Evolutionary conservation across 192 early-diverging fungal genomes (phyloP), one percentile per base, ranked within the genome.

Genomic region (Entomortierella beljakovae): DNA sequence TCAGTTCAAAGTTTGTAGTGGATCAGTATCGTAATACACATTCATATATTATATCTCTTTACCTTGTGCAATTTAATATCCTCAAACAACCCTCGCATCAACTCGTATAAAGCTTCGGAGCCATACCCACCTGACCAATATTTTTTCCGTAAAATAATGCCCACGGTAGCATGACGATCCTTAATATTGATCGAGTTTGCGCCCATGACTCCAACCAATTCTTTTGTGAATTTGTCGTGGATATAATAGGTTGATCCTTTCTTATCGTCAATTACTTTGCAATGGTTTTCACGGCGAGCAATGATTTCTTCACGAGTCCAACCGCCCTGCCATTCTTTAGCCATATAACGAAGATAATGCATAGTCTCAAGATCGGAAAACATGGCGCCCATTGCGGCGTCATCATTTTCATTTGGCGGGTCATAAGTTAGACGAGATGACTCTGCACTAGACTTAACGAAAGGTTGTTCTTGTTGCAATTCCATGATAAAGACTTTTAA

Each of bases 11-110:
- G 10, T 43, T 43, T 18, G 8, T 43, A 18, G 18, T 43, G 50
- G 6, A 23, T n/a, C n/a, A n/a, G n/a, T n/a, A n/a, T n/a, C n/a
- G n/a, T n/a, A n/a, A n/a, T n/a, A n/a, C n/a, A n/a, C n/a, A n/a
- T n/a, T n/a, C n/a, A n/a, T n/a, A n/a, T n/a, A n/a, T n/a, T n/a
- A n/a, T n/a, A n/a, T n/a, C n/a, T n/a, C n/a, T n/a, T 55, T 77
- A 79, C 75, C 75, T 79, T 79, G 54, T 79, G 75, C 75, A 79
- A 38, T 8, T 79, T 69, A n/a, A 50, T 54, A 16, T 79, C 75
- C 38, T 79, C 75, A 70, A 79, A 79, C 35, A 79, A 57, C 18
- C 37, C 61, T 10, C 67, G 66, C 75, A 70, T 69, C 20, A 79
- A n/a, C 35, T 70, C 67, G 34, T 60, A 79, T n/a, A 79, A 40